Evolutionary conservation across 106 monocot species (phyloP).

Genomic region (Dioscorea dumetorum): DNA sequence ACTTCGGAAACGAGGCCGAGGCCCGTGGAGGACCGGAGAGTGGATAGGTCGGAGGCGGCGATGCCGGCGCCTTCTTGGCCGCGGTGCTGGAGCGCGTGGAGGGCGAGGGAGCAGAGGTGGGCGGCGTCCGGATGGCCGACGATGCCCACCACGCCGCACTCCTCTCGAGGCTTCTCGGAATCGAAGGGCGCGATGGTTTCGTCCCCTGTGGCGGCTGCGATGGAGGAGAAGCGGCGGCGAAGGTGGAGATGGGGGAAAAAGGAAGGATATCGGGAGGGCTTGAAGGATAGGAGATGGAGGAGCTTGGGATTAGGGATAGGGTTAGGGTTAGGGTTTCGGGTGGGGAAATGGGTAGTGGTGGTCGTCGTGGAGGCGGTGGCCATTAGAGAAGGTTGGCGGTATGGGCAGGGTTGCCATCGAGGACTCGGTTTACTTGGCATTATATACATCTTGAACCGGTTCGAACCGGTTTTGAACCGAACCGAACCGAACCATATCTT

Average conservation of each 20-base stretch:
- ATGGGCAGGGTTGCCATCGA: too few relatives aligned
- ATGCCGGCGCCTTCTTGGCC: constrained; percentile 93
- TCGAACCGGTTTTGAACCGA: background rate
- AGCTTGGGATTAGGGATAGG: background rate
- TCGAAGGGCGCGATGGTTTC: background rate
- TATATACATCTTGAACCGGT: background rate
- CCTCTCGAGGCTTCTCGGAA: constrained; percentile 69
- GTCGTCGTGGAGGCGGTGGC: constrained; percentile 15
- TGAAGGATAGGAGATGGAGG: background rate
- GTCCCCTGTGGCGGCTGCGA: background rate
- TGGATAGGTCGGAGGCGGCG: constrained; percentile 30
- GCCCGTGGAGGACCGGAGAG: constrained; percentile 40
- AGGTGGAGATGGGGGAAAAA: background rate
- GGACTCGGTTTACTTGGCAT: background rate
- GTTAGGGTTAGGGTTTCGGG: background rate
- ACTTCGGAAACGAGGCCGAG: constrained; percentile 88
- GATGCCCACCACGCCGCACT: constrained; percentile 91
- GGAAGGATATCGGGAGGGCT: background rate
- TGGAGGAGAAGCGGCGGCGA: background rate
- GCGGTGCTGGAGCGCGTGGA: constrained; percentile 91
- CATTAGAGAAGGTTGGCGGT: background rate
- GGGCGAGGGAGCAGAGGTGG: constrained; percentile 58
- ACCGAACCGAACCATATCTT: background rate
- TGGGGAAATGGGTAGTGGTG: background rate
- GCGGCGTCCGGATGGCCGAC: constrained; percentile 77